These are phyloP conservation scores for maize (Zea mays) DNA, from an alignment of 176 grass and related monocot species.

Conservation along the genomic window DNA sequence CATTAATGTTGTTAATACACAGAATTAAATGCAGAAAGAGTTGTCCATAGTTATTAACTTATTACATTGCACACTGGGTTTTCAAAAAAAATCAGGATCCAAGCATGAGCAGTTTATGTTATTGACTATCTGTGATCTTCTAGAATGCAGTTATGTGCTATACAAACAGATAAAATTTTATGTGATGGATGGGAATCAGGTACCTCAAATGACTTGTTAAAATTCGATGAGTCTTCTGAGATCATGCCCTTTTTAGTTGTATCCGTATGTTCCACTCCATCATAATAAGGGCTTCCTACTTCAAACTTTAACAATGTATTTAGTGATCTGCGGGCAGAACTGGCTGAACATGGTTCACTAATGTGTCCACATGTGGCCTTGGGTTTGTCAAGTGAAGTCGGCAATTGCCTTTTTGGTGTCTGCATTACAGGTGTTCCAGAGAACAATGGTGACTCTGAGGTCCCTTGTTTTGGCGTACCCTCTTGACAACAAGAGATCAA, in stretches of 20 bases:
- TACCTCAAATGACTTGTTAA: slow-evolving; percentile 41
- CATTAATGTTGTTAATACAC: neutral
- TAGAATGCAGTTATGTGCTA: neutral
- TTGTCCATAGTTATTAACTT: neutral
- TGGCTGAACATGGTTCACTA: slow-evolving; percentile 58
- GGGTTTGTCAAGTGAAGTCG: slow-evolving; percentile 58
- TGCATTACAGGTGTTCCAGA: slow-evolving; percentile 53
- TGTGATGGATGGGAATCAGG: slow-evolving; percentile 18
- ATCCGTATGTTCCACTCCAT: slow-evolving; percentile 32
- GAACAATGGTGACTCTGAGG: slow-evolving; percentile 42
- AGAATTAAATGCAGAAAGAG: neutral
- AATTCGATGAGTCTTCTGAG: slow-evolving; percentile 40
- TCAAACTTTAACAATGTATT: slow-evolving; percentile 52
- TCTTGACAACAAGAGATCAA: slow-evolving; percentile 38
- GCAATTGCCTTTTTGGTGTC: slow-evolving; percentile 71
- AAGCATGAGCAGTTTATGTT: neutral
- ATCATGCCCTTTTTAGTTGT: slow-evolving; percentile 37
- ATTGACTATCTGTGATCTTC: neutral
- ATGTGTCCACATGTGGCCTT: slow-evolving; percentile 39
- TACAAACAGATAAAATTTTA: neutral
- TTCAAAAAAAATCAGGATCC: slow-evolving; percentile 9
- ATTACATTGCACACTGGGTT: slow-evolving; percentile 16
- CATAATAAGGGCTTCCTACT: slow-evolving; percentile 32
- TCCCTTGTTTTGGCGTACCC: slow-evolving; percentile 58
- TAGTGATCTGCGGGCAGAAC: slow-evolving; percentile 75